Base-by-base conservation (phyloP, 2,329 filamentous ascomycete species). In the Ramularia endophylla region DNA sequence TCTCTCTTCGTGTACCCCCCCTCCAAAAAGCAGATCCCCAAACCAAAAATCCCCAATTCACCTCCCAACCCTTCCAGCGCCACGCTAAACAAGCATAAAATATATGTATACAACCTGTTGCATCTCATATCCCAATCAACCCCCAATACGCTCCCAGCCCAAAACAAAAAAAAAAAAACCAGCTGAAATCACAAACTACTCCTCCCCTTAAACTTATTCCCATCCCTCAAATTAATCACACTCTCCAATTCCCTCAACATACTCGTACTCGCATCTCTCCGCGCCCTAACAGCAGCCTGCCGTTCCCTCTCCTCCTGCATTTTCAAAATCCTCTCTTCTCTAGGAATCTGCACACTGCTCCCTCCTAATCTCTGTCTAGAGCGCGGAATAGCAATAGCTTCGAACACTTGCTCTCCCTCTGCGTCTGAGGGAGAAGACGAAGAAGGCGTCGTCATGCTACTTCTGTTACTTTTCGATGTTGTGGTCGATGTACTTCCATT, bases 231-330 rank as follows among this genome's bases (percentile, higher is more conserved):
- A 22, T 57, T 61, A 40, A 97, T 94, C 46, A 98, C 80, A 48
- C 86, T 90, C 68, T 95, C 87, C 44, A 98, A 73, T 66, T 98
- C 92, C 49, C 84, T 81, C 49, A 98, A 75, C 87, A 98, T 95
- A 54, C 84, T 87, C 31, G 81, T 85, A 49, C 81, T 94, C 8
- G 87, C 84, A 48, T 95, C 87, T 32, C 80, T 71, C 58, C 84
- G 83, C 54, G 89, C 85, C 41, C 81, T 78, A 29, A 81, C 70
- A 29, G 79, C 72, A 15, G 84, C 83, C 59, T 86, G 85, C 48
- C 78, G 78, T 40, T 80, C 81, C 43, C 90, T 77, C 32, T 97
- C 90, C 59, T 95, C 89, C 55, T 85, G 83, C 71, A 95, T 88
- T 64, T 85, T 90, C 31, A 75, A 73, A 54, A 97, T 84, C 31